Base-by-base conservation (phyloP, 1,139 yeast species). In the Debaryomycetaceae sp. region DNA sequence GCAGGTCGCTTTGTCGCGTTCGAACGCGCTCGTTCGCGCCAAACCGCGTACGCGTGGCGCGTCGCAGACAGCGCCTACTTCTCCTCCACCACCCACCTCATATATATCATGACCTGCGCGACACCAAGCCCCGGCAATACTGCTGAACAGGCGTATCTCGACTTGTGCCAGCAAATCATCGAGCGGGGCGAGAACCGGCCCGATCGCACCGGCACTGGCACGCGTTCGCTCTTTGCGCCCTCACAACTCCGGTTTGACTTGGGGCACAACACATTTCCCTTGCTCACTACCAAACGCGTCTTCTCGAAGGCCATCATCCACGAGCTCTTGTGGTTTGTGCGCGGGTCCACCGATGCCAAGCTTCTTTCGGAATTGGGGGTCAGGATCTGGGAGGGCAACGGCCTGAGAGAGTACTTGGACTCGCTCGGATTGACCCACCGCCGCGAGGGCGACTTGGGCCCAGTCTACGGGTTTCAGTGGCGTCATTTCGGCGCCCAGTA, bases 401-500 rank as follows among this genome's bases (percentile, higher is more conserved):
- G 98, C n/a, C 83, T 95, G 18, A 70, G 96, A 41, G 95, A 86
- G 56, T 91, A 76, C 54, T 65, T 91, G 36, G 97, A 91, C 52
- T 71, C 76, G 8, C 61, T 88, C 25, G 98, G 98, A 0, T 70
- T 91, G 29, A 68, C 71, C 0, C 69, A 84, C 37, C 78, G 96
- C 49, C 70, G 91, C 40, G 96, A 78, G 47, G 97, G 97, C 34
- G 99, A 91, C 58, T 61, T 91, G 45, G 99, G 99, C 1, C 98
- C 99, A 1, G 96, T 91, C 3, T 91, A 91, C 53, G 99, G 99
- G 0, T 91, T 93, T 61, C 99, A 91, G 58, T 91, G 99, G 99
- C 77, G 99, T 49, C 98, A 93, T 56, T 91, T 93, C 53, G 98
- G 98, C 18, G 98, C 98, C 3, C 76, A 82, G 43, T 91, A 91